Evolutionary conservation across 768 basidiomycete species (phyloP).

Genomic region (Amanita molliuscula): DNA sequence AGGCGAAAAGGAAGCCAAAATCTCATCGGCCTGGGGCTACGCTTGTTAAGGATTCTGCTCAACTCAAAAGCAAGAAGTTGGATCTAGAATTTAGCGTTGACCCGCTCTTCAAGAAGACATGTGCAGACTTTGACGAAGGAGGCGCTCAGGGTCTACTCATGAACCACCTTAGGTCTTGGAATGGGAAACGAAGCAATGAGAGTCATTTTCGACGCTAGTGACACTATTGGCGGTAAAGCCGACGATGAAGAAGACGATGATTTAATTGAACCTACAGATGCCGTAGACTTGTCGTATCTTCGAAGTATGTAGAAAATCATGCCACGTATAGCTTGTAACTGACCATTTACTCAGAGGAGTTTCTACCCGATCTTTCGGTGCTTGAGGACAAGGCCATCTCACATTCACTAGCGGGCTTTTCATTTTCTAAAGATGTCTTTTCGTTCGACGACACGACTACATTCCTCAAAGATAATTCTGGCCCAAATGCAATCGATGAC

Average conservation of each 20-base stretch:
- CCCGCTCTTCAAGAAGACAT: constrained; percentile 95
- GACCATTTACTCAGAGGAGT: constrained; percentile 37
- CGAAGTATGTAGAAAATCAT: constrained; percentile 33
- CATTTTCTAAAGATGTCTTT: constrained; percentile 63
- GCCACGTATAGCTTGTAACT: background rate
- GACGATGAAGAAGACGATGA: constrained; percentile 61
- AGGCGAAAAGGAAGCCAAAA: constrained; percentile 49
- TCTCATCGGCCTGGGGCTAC: constrained; percentile 68
- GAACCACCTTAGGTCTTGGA: constrained; percentile 84
- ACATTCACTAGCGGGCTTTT: constrained; percentile 71
- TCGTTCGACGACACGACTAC: constrained; percentile 49
- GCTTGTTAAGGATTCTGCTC: constrained; percentile 75
- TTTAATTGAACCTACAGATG: constrained; percentile 58
- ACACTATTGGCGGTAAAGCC: constrained; percentile 61
- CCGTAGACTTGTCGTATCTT: constrained; percentile 53
- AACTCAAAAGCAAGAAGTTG: constrained; percentile 83
- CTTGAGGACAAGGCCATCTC: constrained; percentile 69
- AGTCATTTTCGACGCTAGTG: constrained; percentile 94
- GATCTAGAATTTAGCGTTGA: constrained; percentile 96
- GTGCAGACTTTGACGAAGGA: constrained; percentile 97
- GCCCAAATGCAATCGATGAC: constrained; percentile 20
- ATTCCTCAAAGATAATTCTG: constrained; percentile 47
- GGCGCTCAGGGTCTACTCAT: constrained; percentile 92
- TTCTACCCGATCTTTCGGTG: constrained; percentile 57
- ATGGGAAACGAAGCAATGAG: constrained; percentile 72